Evolutionary conservation across 495 filamentous ascomycete species (phyloP), one percentile per base, ranked within the genome.

Genomic region (Lasiosphaeria miniovina): DNA sequence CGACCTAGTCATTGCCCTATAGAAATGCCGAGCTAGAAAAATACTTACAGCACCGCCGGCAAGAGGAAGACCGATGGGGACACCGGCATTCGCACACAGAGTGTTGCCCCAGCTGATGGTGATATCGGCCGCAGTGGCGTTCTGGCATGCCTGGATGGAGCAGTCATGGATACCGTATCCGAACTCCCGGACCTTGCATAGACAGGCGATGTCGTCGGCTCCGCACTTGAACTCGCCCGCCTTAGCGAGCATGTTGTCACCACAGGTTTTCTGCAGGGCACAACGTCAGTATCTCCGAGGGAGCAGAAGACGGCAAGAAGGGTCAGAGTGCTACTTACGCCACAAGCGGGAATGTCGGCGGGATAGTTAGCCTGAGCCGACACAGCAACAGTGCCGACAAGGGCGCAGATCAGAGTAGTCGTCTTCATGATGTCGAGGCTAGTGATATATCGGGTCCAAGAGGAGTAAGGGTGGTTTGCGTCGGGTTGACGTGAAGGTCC

Each of bases 91-190:
- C 46, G 67, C 62, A 56, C 76, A 78, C 52, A 69, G 63, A 45
- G 64, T 59, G 57, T 71, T 63, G 49, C 64, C 75, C 59, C 72
- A 77, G 46, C 58, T 32, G 61, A 78, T 68, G 43, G 68, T 68
- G 12, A 60, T 57, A 45, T 68, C 59, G 52, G 72, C 70, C 2
- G 61, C 55, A n/a, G 59, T 59, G 6, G 68, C 60, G 36, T 67
- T 55, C 12, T 74, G 71, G 78, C 91, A 95, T 53, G 82, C 79
- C 74, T 88, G 71, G 57, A 76, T 71, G 54, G 89, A 82, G 81
- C 91, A 96, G 76, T 96, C 91, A 51, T 84, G 87, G 60, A 96
- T 78, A 68, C 91, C 91, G 67, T 84, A 88, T 60, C 72, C 70
- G 73, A 91, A 95, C 80, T 90, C 67, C 41, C 65, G 52, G 60